Percentiles rank a stretch among this genome's conserved stretches.
Conservation (phyloP, 2,329 filamentous ascomycete species). For the Phialophora macrospora region DNA sequence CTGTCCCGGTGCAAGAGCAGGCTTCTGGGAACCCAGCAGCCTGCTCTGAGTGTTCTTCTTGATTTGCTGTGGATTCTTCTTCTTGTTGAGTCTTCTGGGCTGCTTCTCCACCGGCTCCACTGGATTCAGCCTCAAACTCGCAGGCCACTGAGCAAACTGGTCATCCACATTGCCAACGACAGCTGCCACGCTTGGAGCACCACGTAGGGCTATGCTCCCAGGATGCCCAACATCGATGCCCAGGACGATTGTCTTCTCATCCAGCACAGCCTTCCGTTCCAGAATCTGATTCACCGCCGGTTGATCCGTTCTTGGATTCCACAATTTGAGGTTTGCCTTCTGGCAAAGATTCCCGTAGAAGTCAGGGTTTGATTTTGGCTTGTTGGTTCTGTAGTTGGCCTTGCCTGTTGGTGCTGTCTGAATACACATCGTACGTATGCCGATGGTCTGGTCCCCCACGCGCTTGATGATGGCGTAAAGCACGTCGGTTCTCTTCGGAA, state of each 20-base stretch:
- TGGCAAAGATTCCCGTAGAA: constrained; percentile 73
- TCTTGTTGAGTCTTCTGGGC: background rate
- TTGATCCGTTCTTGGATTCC: constrained; percentile 52
- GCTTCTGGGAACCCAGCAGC: no score
- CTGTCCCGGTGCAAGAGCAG: no score
- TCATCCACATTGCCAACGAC: constrained; percentile 77
- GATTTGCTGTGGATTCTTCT: background rate
- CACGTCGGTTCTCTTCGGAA: constrained; percentile 57
- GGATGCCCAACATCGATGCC: constrained; percentile 91
- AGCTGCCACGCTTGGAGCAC: constrained; percentile 72
- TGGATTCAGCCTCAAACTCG: constrained; percentile 62
- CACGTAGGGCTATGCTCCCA: constrained; percentile 63
- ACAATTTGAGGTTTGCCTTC: constrained; percentile 81
- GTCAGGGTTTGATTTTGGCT: constrained; percentile 7
- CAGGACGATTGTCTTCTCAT: constrained; percentile 77
- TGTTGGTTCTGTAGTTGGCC: constrained; percentile 43
- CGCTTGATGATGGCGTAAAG: constrained; percentile 71
- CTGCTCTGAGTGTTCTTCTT: no score
- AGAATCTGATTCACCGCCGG: constrained; percentile 62
- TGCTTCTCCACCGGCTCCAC: background rate
- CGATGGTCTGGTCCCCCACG: constrained; percentile 63
- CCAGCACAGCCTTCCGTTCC: constrained; percentile 64
- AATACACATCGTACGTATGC: constrained; percentile 68
- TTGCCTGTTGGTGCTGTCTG: constrained; percentile 43
- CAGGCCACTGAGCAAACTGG: constrained; percentile 77